These are phyloP conservation scores for Anthoceros angustus DNA, from an alignment of 225 moss, liverwort and hornwort genomes.

Conservation along the genomic window DNA sequence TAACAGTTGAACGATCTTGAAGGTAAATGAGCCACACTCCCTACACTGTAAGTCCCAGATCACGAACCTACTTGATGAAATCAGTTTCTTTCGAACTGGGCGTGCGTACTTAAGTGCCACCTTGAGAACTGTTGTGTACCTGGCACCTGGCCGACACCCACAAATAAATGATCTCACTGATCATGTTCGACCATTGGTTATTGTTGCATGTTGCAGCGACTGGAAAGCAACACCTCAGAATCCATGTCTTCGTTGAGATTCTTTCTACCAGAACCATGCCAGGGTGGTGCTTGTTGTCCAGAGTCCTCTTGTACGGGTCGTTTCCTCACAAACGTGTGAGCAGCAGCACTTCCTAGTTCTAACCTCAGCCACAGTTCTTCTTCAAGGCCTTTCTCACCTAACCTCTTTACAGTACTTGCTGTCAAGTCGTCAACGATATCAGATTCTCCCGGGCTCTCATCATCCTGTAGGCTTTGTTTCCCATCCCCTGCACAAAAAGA, in stretches of 20 bases:
- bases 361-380: background rate
- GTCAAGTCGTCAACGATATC: conserved; percentile 1
- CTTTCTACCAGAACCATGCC: background rate
- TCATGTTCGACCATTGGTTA: no score
- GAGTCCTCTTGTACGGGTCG: background rate
- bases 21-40: no score
- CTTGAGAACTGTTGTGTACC: no score
- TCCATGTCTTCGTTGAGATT: background rate
- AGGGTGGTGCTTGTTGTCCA: background rate
- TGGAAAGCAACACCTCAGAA: background rate
- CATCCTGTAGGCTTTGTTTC: background rate
- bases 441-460: background rate
- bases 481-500: background rate
- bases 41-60: no score
- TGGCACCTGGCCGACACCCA: no score
- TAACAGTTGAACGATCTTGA: no score
- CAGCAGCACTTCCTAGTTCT: conserved; percentile 2
- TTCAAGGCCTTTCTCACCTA: conserved; percentile 3
- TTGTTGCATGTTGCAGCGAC: no score
- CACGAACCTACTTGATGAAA: no score
- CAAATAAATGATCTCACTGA: no score
- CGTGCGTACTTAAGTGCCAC: no score
- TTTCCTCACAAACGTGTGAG: background rate
- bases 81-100: no score
- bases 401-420: conserved; percentile 1